Evolutionary conservation across 768 basidiomycete species (phyloP).

Genomic region (Boletus bicolor): DNA sequence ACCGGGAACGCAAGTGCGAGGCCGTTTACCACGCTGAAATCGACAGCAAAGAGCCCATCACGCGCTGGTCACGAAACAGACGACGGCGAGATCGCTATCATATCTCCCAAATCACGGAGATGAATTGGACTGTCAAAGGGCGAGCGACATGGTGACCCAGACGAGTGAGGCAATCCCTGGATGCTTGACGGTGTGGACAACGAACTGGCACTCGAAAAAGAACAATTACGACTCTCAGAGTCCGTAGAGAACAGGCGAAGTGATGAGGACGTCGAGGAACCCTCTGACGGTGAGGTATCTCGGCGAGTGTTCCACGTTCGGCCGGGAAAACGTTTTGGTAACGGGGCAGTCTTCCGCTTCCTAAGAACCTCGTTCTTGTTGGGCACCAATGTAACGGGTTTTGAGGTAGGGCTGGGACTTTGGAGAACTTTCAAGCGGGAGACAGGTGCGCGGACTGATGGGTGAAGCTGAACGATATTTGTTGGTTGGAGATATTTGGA

Average conservation of each 20-base stretch:
- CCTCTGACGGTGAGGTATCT: constrained; percentile 4
- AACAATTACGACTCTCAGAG: neutral
- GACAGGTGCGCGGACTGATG: neutral
- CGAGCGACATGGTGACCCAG: neutral
- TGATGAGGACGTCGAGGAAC: constrained; percentile 2
- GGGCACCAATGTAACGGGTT: constrained; percentile 11
- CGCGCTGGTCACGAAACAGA: neutral
- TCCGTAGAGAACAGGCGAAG: constrained; percentile 4
- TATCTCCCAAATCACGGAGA: neutral
- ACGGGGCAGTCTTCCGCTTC: constrained; percentile 2
- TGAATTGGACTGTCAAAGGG: neutral
- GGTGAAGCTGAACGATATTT: neutral
- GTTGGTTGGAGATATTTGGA: neutral
- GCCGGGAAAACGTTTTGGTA: constrained; percentile 10
- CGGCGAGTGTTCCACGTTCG: neutral
- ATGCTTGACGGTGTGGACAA: neutral
- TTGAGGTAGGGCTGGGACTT: neutral
- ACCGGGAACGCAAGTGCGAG: too few relatives aligned
- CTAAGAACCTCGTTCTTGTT: neutral
- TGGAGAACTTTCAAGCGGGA: constrained; percentile 1
- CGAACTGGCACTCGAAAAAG: neutral
- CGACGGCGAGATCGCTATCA: neutral
- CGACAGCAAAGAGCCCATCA: neutral
- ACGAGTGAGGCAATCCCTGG: neutral
- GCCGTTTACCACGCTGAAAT: neutral